Percentiles rank a stretch among this genome's conserved stretches.
These are phyloP conservation scores for Penicillium malachiteum DNA, from an alignment of 495 filamentous ascomycete genomes.

Conservation along the genomic window DNA sequence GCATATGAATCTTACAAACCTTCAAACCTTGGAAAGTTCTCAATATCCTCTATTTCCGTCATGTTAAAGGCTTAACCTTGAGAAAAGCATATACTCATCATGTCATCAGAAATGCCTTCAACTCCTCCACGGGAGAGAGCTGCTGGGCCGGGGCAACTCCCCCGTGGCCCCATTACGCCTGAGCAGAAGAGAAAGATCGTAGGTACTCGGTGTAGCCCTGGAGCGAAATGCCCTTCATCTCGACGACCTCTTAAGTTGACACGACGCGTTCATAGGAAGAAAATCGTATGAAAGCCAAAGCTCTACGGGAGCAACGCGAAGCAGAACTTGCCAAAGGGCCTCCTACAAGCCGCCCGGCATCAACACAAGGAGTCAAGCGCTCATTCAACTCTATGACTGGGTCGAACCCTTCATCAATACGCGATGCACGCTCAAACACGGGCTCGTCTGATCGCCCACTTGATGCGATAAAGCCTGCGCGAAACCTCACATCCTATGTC, in stretches of 20 bases:
- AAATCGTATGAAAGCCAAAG: conserved; percentile 89
- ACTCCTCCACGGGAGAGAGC: conserved; percentile 58
- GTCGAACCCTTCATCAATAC: conserved; percentile 59
- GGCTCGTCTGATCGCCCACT: conserved; percentile 37
- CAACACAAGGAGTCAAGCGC: conserved; percentile 55
- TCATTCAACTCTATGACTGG: conserved; percentile 62
- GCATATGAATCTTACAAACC: neutral
- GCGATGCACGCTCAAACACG: conserved; percentile 58
- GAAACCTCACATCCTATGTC: conserved; percentile 87
- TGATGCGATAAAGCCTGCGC: conserved; percentile 65
- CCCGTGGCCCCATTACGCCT: conserved; percentile 63
- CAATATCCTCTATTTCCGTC: neutral
- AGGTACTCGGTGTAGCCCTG: conserved; percentile 20
- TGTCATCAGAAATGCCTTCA: conserved; percentile 47
- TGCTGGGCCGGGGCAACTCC: conserved; percentile 37
- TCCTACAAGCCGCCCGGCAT: conserved; percentile 11
- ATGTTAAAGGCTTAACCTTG: neutral
- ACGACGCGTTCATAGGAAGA: conserved; percentile 62
- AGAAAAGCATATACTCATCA: neutral
- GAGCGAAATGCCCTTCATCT: neutral
- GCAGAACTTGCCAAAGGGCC: conserved; percentile 45
- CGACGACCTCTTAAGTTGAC: neutral
- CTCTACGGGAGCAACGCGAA: conserved; percentile 69
- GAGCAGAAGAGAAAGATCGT: conserved; percentile 72
- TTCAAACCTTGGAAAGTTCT: neutral